Base-by-base conservation (phyloP, 2,329 filamentous ascomycete species). In the Neofusicoccum kwambonambiense region DNA sequence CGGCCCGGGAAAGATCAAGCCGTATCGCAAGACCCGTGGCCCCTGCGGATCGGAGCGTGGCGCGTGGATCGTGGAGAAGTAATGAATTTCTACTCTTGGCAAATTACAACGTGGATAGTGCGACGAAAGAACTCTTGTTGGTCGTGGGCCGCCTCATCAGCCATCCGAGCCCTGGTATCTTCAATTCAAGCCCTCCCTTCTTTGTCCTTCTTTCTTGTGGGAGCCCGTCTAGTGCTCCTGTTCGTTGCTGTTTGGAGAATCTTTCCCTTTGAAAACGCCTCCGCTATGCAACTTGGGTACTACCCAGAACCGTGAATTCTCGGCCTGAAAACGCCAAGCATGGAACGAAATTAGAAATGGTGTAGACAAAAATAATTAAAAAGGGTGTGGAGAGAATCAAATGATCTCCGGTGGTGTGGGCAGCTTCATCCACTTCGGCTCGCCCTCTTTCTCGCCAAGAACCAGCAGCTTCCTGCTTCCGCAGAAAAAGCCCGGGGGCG, bases 401-500 rank as follows among this genome's bases (percentile, higher is more conserved):
- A 49, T 41, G 8, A 49, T 49, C 54, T 65, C 63, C 44, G 62
- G 27, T 7, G 76, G 75, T 6, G 70, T 44, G 2, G 57, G 45
- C n/a, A 77, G 73, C 44, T 71, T 73, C 42, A 70, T 69, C 76
- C 76, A 78, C 37, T 72, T 70, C 27, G 71, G 69, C 45, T 73
- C 64, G 22, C 73, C 75, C 57, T 76, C 69, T 34, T 70, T 69
- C 64, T 77, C 75, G 51, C 77, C 78, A 62, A 83, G 74, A 5
- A 83, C 77, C n/a, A 82, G 80, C 72, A 87, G 78, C 69, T 83
- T 82, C 34, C 83, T 76, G 3, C 82, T 79, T 7, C 83, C 84
- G 71, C 86, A 88, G 71, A 84, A 87, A 65, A 84, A 86, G 1
- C 83, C 83, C 0, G 83, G 84, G 0, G 83, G 83, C 0, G 83